phyloP scores from a whole-genome alignment of 1,284 basidiomycete genomes.

The Ceratobasidium sp. region DNA sequence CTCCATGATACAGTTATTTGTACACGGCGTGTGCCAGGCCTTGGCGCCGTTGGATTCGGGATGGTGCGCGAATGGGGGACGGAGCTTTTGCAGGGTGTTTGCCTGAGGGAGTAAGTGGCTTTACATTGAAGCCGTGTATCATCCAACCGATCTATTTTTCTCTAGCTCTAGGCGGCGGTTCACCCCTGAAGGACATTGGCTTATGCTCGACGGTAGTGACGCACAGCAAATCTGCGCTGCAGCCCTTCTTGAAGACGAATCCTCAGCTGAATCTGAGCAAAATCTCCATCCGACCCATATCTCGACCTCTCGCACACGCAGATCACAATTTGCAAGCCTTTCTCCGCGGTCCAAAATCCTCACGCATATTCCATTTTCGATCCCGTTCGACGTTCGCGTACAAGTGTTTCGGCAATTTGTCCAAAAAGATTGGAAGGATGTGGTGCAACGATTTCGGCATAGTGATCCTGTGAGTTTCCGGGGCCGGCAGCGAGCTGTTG shows the following conservation, averaged over 20 bases:
- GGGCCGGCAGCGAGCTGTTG: constrained; percentile 58
- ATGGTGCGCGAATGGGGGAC: constrained; percentile 75
- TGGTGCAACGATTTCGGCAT: neutral
- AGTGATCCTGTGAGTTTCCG: constrained; percentile 46
- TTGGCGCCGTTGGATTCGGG: constrained; percentile 61
- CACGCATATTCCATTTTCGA: constrained; percentile 95
- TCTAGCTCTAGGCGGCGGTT: constrained; percentile 81
- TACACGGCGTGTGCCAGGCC: constrained; percentile 52
- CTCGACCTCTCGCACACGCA: constrained; percentile 48
- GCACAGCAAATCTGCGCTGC: constrained; percentile 34
- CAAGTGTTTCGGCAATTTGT: constrained; percentile 89
- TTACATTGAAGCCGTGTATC: neutral
- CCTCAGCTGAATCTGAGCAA: neutral
- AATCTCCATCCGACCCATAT: neutral
- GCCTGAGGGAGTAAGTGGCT: constrained; percentile 80
- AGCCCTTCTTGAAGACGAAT: constrained; percentile 29
- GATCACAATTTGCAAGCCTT: constrained; percentile 68
- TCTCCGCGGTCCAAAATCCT: constrained; percentile 90
- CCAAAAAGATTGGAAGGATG: constrained; percentile 57
- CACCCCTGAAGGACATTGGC: constrained; percentile 85
- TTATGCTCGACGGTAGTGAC: constrained; percentile 58
- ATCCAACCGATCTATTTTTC: constrained; percentile 42
- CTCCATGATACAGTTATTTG: constrained; percentile 61
- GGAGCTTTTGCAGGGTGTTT: constrained; percentile 76
- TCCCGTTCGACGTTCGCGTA: constrained; percentile 91